Evolutionary conservation across 2,329 filamentous ascomycete genomes (phyloP).

Genomic region (Macrophomina phaseolina): DNA sequence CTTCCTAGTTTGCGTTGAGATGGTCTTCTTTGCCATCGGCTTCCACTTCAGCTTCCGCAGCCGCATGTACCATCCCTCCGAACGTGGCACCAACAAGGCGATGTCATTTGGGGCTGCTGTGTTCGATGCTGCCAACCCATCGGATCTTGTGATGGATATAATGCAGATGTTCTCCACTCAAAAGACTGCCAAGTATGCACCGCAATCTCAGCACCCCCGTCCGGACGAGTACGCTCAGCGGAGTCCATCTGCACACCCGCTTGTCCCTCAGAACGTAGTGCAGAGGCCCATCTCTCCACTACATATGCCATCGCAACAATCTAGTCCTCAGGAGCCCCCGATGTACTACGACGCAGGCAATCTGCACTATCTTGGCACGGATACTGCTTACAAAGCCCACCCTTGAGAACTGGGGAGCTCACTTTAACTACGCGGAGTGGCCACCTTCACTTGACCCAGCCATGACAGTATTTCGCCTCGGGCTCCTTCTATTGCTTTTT

Average conservation of each 20-base stretch:
- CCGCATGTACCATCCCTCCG: constrained; percentile 17
- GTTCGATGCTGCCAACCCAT: background rate
- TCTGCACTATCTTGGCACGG: too few species aligned
- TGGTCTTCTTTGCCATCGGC: constrained; percentile 33
- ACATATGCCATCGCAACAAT: background rate
- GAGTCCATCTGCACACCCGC: background rate
- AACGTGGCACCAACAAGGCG: background rate
- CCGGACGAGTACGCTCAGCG: background rate
- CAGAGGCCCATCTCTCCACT: background rate
- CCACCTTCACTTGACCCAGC: too few species aligned
- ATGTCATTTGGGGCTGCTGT: background rate
- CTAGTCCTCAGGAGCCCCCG: too few species aligned
- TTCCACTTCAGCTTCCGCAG: constrained; percentile 38
- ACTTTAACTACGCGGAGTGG: too few species aligned
- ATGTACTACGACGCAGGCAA: too few species aligned
- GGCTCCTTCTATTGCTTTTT: too few species aligned
- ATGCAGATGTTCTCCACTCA: background rate
- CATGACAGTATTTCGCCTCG: too few species aligned
- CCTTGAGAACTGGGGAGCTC: too few species aligned
- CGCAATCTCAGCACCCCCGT: background rate
- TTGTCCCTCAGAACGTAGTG: background rate
- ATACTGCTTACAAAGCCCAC: too few species aligned
- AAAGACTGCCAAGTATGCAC: background rate
- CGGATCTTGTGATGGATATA: constrained; percentile 1
- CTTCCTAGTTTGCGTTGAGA: constrained; percentile 34